Conservation (phyloP, 148 eudicot genomes). For the Drosera capensis region DNA sequence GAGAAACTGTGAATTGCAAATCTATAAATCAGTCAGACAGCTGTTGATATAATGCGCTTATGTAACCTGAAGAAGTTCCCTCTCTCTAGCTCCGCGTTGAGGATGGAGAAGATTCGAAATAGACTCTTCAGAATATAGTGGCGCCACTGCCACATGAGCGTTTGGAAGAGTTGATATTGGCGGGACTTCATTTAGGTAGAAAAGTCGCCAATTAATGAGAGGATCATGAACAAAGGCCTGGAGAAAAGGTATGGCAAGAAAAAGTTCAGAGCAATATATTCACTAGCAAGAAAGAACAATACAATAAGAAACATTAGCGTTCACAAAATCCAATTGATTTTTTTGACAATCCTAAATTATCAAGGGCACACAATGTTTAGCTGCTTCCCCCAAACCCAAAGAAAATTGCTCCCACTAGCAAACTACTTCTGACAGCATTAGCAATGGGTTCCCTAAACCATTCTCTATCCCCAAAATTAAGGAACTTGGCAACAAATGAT, state of each 20-base stretch:
- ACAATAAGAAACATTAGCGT: too few species aligned
- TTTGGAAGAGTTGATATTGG: constrained; percentile 52
- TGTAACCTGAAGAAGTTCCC: constrained; percentile 84
- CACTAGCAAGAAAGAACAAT: too few species aligned
- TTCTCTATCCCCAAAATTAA: too few species aligned
- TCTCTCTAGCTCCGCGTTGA: constrained; percentile 85
- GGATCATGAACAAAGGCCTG: constrained; percentile 99
- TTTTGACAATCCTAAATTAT: too few species aligned
- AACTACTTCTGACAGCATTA: too few species aligned
- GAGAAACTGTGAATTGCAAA: constrained; percentile 1
- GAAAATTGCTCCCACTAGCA: too few species aligned
- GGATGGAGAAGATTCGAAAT: constrained; percentile 57
- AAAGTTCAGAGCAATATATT: too few species aligned
- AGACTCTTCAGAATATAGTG: constrained; percentile 55
- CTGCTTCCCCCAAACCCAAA: too few species aligned
- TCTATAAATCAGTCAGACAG: not conserved
- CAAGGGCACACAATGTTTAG: too few species aligned
- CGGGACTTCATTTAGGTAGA: constrained; percentile 94
- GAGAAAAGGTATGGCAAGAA: constrained; percentile 3
- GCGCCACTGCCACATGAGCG: constrained; percentile 45
- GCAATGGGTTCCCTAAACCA: too few species aligned
- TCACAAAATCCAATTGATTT: too few species aligned
- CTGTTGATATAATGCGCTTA: not conserved
- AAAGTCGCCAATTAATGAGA: constrained; percentile 94
- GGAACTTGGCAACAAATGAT: too few species aligned